These are phyloP conservation scores for Lichtheimia hyalospora DNA, from an alignment of 371 early-diverging fungal genomes.

Conservation along the genomic window DNA sequence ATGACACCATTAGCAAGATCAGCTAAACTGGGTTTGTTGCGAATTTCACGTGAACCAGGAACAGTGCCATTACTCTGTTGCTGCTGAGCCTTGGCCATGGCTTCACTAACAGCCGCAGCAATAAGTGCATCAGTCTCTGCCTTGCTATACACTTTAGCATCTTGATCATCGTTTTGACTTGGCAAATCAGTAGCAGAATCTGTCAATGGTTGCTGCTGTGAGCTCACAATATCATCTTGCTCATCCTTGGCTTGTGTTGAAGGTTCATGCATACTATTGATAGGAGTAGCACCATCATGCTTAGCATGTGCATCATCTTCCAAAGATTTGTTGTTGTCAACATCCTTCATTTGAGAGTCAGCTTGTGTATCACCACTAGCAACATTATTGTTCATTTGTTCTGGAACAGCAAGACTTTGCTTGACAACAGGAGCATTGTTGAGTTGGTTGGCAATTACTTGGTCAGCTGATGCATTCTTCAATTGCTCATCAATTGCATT, in stretches of 20 bases:
- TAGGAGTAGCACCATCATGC: no score
- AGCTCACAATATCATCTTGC: neutral
- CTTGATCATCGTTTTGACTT: constrained; percentile 2
- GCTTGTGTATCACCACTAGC: no score
- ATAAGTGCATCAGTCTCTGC: constrained; percentile 35
- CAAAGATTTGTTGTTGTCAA: no score
- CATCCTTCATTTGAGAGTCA: no score
- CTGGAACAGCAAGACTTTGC: no score
- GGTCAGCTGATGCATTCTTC: no score
- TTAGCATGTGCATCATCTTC: no score
- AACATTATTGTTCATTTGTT: no score
- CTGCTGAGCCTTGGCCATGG: constrained; percentile 17
- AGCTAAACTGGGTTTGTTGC: constrained; percentile 12
- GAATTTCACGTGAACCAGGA: neutral
- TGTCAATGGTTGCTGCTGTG: neutral
- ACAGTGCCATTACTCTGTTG: constrained; percentile 14
- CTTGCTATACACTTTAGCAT: constrained; percentile 16
- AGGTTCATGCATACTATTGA: no score
- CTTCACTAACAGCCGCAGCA: constrained; percentile 40
- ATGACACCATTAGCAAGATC: constrained; percentile 12
- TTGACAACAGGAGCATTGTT: no score
- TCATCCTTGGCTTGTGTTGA: neutral
- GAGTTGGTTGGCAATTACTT: no score
- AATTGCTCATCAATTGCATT: no score
- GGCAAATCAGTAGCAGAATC: constrained; percentile 4